Percentiles rank a stretch among this genome's conserved stretches.
Conservation (phyloP, 371 early-diverging fungal species). For the Mucor mucedo region DNA sequence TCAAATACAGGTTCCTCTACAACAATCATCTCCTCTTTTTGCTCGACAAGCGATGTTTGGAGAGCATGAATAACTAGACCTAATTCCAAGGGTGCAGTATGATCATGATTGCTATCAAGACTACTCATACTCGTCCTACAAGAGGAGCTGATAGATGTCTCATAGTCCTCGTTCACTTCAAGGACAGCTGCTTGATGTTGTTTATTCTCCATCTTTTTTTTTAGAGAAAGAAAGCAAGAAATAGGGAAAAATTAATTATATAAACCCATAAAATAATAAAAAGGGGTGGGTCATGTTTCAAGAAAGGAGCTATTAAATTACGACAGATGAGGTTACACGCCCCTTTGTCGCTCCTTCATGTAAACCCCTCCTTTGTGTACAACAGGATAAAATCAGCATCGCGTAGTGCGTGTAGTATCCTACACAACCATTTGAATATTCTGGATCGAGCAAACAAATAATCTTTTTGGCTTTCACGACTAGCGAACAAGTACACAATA, state of each 20-base stretch:
- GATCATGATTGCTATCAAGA: conserved; percentile 19
- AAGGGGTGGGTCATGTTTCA: too few relatives aligned
- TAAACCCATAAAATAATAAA: too few relatives aligned
- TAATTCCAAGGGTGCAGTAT: conserved; percentile 13
- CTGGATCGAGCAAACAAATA: too few relatives aligned
- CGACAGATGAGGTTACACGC: too few relatives aligned
- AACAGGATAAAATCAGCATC: too few relatives aligned
- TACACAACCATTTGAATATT: too few relatives aligned
- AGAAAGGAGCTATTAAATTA: too few relatives aligned
- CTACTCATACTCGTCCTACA: conserved; percentile 24
- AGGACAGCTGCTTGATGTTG: conserved; percentile 8
- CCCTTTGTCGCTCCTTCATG: too few relatives aligned
- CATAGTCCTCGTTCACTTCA: conserved; percentile 11
- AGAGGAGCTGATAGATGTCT: conserved; percentile 8
- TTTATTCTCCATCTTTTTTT: background rate
- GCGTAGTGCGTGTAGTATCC: too few relatives aligned
- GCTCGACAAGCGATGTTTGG: conserved; percentile 15
- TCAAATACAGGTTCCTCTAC: background rate
- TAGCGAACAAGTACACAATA: too few relatives aligned
- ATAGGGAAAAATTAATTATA: background rate
- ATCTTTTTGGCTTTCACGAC: too few relatives aligned
- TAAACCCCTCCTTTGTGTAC: too few relatives aligned
- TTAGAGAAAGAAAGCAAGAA: background rate
- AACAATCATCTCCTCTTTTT: background rate
- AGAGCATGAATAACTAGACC: conserved; percentile 21